A percentile compares a stretch with the other conserved stretches of the same genome.
Evolutionary conservation across 192 early-diverging fungal genomes (phyloP).

Genomic region (Entomortierella chlamydospora): DNA sequence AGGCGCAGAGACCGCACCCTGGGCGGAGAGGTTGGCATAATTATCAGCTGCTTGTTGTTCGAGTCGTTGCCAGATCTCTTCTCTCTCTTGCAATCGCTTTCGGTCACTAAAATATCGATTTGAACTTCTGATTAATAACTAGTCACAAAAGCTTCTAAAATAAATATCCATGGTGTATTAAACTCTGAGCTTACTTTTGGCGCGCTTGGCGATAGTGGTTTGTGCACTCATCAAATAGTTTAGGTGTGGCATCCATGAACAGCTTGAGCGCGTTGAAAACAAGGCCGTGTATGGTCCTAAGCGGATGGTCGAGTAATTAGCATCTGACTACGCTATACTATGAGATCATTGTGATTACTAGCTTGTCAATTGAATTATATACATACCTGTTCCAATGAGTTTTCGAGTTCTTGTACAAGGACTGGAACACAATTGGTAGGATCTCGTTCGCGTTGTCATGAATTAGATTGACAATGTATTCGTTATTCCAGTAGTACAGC

Average conservation of each 20-base stretch:
- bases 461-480: conserved; percentile 96
- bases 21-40: conserved; percentile 40
- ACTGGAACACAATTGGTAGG: conserved; percentile 95
- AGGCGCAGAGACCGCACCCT: conserved; percentile 34
- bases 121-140: background rate
- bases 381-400: conserved; percentile 96
- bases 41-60: conserved; percentile 65
- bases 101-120: conserved; percentile 69
- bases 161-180: background rate
- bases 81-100: conserved; percentile 82
- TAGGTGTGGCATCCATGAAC: conserved; percentile 96
- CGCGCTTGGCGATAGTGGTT: conserved; percentile 91
- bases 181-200: conserved; percentile 72
- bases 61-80: conserved; percentile 83
- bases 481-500: conserved; percentile 99
- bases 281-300: conserved; percentile 93
- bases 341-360: too few species aligned
- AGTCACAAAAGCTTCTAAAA: background rate
- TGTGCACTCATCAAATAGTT: conserved; percentile 96
- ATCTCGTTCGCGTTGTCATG: conserved; percentile 92
- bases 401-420: conserved; percentile 94
- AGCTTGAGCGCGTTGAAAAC: conserved; percentile 98
- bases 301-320: background rate
- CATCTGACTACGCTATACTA: too few species aligned
- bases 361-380: background rate